Conservation (phyloP, 306 rosid genomes). For the Corylus avellana region DNA sequence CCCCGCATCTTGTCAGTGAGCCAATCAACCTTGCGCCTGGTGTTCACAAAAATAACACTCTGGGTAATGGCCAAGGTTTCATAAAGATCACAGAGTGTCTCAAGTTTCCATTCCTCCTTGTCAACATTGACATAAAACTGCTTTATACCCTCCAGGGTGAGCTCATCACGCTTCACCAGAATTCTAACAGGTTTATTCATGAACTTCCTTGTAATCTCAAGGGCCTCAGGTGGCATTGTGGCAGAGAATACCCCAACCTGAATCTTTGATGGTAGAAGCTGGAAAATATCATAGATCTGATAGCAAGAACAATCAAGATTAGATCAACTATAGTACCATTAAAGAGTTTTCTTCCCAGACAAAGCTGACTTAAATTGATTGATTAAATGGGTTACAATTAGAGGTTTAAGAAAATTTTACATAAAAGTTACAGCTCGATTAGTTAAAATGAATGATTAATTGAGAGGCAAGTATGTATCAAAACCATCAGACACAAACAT, state of each 20-base stretch:
- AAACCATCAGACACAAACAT: neutral
- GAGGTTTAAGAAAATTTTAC: neutral
- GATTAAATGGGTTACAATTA: neutral
- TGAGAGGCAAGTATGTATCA: neutral
- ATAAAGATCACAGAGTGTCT: conserved; percentile 73
- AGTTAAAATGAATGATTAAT: neutral
- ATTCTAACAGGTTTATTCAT: conserved; percentile 90
- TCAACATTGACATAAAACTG: conserved; percentile 77
- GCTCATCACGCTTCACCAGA: conserved; percentile 88
- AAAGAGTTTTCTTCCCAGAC: neutral
- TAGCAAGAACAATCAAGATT: conserved; percentile 17
- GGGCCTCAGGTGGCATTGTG: conserved; percentile 90
- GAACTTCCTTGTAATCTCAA: conserved; percentile 80
- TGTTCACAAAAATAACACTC: conserved; percentile 80
- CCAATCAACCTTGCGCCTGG: conserved; percentile 92
- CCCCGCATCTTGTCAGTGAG: conserved; percentile 83
- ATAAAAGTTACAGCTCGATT: neutral
- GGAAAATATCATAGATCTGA: conserved; percentile 86
- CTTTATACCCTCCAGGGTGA: conserved; percentile 80
- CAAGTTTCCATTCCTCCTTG: conserved; percentile 79
- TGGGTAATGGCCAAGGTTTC: conserved; percentile 82
- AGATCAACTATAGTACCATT: neutral
- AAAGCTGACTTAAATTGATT: neutral
- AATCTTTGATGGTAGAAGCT: conserved; percentile 68
- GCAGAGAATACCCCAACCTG: conserved; percentile 88